These are phyloP conservation scores for Pseudogymnoascus sp. DNA, from an alignment of 2,329 filamentous ascomycete species.

Conservation along the genomic window DNA sequence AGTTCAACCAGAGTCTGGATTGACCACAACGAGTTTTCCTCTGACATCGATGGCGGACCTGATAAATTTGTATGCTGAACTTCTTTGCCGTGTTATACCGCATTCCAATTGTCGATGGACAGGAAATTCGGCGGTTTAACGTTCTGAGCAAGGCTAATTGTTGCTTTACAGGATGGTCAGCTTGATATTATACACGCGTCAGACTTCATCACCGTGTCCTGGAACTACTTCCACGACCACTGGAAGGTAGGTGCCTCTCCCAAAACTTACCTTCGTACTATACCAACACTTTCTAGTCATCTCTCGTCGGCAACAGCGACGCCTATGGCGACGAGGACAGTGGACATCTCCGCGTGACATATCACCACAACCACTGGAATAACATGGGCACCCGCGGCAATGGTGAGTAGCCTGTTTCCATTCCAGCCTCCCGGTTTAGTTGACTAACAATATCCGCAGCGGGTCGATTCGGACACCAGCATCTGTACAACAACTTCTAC, in stretches of 20 bases:
- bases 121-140: not conserved
- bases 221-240: constrained; percentile 39
- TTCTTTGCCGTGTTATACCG: not conserved
- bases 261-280: too few relatives aligned
- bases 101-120: not conserved
- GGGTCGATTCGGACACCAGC: constrained; percentile 42
- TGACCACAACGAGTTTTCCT: constrained; percentile 37
- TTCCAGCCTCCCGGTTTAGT: constrained; percentile 42
- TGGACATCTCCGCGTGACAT: constrained; percentile 24
- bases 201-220: constrained; percentile 38
- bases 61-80: constrained; percentile 24
- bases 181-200: constrained; percentile 39
- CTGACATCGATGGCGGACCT: constrained; percentile 32
- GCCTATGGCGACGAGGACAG: constrained; percentile 23
- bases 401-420: constrained; percentile 38
- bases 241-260: constrained; percentile 17
- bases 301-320: constrained; percentile 26
- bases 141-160: not conserved
- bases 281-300: constrained; percentile 13
- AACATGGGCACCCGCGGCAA: constrained; percentile 18
- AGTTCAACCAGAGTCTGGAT: constrained; percentile 42
- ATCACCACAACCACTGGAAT: constrained; percentile 23
- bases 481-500: constrained; percentile 44
- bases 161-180: constrained; percentile 34
- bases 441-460: constrained; percentile 41